A percentile compares a stretch with the other conserved stretches of the same genome.
phyloP scores from a whole-genome alignment of 768 basidiomycete species.

The Leccinum boreale region DNA sequence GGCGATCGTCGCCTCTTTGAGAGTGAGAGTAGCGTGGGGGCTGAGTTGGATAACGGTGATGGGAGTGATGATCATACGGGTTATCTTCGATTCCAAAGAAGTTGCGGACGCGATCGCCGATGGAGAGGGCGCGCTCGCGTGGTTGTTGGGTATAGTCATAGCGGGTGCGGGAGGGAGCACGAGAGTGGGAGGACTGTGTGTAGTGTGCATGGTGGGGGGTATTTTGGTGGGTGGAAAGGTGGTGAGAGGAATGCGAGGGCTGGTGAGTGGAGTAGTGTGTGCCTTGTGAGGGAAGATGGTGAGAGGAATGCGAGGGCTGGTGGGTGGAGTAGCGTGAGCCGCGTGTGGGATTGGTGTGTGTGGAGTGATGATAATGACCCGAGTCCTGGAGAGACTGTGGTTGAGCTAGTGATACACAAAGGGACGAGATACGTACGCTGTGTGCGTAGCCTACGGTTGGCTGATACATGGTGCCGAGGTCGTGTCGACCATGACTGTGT shows the following conservation, averaged over 20 bases:
- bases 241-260: constrained; percentile 20
- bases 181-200: constrained; percentile 8
- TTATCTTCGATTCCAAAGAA: constrained; percentile 29
- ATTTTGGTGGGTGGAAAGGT: constrained; percentile 9
- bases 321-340: constrained; percentile 8
- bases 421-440: constrained; percentile 11
- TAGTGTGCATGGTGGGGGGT: constrained; percentile 7
- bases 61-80: constrained; percentile 2
- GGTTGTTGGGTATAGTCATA: constrained; percentile 8
- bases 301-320: constrained; percentile 17
- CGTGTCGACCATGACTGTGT: constrained; percentile 5
- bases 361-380: too few relatives aligned
- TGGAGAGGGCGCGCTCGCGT: constrained; percentile 20
- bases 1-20: constrained; percentile 8
- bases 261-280: constrained; percentile 10
- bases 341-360: constrained; percentile 5
- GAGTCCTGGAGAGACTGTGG: background rate
- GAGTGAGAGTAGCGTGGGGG: background rate
- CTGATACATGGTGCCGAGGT: background rate
- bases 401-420: background rate
- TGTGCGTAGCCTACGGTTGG: constrained; percentile 8
- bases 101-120: constrained; percentile 38
- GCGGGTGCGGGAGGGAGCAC: constrained; percentile 11
- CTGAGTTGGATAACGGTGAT: constrained; percentile 8
- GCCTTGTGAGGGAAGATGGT: constrained; percentile 4